Conservation (phyloP, 345 rosid genomes). For the Gossypium anomalum region DNA sequence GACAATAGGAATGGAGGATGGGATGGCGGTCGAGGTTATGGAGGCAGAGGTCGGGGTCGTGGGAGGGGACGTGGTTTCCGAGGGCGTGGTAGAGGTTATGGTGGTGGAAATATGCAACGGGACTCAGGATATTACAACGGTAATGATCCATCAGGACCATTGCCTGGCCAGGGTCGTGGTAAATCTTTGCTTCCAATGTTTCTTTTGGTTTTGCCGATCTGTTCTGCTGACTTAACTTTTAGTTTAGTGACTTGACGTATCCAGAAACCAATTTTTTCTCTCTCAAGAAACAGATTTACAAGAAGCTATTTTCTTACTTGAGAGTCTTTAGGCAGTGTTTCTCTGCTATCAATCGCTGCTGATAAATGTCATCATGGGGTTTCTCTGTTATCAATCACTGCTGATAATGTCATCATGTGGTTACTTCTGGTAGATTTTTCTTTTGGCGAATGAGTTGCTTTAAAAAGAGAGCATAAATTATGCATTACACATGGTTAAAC, state of each 20-base stretch:
- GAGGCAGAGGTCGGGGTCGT: constrained; percentile 45
- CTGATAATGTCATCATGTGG: not conserved
- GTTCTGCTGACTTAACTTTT: not conserved
- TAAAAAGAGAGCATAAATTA: not conserved
- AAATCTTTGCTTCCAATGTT: not conserved
- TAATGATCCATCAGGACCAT: constrained; percentile 13
- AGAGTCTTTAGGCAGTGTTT: not conserved
- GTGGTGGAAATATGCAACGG: constrained; percentile 23
- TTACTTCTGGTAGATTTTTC: not conserved
- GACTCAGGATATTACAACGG: constrained; percentile 18
- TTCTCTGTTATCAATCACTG: too few species aligned
- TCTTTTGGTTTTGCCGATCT: not conserved
- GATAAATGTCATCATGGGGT: too few species aligned
- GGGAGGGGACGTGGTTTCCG: constrained; percentile 44
- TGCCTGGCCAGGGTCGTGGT: constrained; percentile 21
- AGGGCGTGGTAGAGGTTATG: constrained; percentile 34
- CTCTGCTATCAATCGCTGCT: not conserved
- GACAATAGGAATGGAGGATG: constrained; percentile 43
- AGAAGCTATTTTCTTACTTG: not conserved
- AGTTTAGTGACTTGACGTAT: not conserved
- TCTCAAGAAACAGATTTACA: not conserved
- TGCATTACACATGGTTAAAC: not conserved
- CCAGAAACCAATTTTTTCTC: not conserved
- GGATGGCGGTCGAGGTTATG: constrained; percentile 38
- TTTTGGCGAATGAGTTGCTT: not conserved